phyloP scores from a whole-genome alignment of 2,329 filamentous ascomycete species.

The Colletotrichum sansevieriae region DNA sequence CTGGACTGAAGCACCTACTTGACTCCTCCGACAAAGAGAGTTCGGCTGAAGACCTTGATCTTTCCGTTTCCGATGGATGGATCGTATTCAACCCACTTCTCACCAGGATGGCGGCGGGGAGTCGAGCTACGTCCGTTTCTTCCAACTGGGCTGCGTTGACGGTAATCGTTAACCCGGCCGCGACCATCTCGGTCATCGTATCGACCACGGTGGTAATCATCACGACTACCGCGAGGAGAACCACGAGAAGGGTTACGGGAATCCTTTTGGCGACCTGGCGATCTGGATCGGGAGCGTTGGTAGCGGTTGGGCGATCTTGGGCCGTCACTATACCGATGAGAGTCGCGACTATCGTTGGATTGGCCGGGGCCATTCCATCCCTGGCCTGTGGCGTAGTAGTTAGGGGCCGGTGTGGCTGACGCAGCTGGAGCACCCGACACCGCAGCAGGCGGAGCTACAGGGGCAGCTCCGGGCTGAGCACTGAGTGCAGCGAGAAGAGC shows the following conservation, averaged over 20 bases:
- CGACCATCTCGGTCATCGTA: constrained; percentile 67
- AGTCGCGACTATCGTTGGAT: constrained; percentile 67
- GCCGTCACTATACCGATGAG: constrained; percentile 65
- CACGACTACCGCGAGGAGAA: constrained; percentile 72
- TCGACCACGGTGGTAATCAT: constrained; percentile 76
- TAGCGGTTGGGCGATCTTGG: constrained; percentile 73
- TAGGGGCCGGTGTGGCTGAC: constrained; percentile 51
- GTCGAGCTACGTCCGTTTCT: constrained; percentile 74
- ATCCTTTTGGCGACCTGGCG: constrained; percentile 81
- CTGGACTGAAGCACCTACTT: constrained; percentile 70
- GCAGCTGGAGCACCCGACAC: constrained; percentile 54
- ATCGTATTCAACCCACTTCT: constrained; percentile 87
- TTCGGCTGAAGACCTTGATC: constrained; percentile 95
- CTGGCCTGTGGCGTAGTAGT: constrained; percentile 25
- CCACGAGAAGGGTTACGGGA: constrained; percentile 60
- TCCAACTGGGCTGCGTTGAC: constrained; percentile 84
- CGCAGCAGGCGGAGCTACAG: constrained; percentile 45
- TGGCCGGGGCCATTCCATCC: constrained; percentile 49
- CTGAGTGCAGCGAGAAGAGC: constrained; percentile 67
- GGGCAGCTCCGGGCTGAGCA: constrained; percentile 47
- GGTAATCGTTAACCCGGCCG: constrained; percentile 75
- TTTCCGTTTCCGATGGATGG: constrained; percentile 77
- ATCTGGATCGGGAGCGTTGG: constrained; percentile 81
- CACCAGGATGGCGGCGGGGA: constrained; percentile 55
- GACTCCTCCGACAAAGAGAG: constrained; percentile 95